phyloP scores from a whole-genome alignment of 176 grass and related monocot species.

The Elymus sibiricus region DNA sequence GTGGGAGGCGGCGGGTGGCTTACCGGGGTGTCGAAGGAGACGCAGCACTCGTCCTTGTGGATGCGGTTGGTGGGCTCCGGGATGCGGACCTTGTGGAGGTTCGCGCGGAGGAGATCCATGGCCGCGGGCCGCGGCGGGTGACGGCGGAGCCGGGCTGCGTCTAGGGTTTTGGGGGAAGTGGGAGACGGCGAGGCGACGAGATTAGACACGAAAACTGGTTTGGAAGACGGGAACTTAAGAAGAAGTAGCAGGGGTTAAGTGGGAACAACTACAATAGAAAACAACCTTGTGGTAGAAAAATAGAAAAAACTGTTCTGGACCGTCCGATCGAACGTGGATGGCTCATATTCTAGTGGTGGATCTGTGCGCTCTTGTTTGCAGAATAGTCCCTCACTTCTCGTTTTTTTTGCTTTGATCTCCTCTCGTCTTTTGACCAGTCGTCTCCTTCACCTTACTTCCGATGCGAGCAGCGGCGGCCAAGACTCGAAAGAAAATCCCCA shows the following conservation, averaged over 20 bases:
- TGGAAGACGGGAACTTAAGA: background rate
- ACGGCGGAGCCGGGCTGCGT: background rate
- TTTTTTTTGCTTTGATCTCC: no score
- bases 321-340: no score
- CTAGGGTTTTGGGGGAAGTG: conserved; percentile 37
- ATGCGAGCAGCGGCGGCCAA: no score
- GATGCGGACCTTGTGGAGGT: conserved; percentile 90
- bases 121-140: conserved; percentile 18
- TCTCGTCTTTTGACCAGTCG: no score
- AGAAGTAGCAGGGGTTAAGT: background rate
- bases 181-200: conserved; percentile 5
- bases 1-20: background rate
- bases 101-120: conserved; percentile 89
- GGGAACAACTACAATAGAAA: no score
- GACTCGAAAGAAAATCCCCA: no score
- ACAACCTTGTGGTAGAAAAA: no score
- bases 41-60: conserved; percentile 96
- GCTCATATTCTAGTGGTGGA: no score
- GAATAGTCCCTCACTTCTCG: no score
- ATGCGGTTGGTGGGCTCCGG: conserved; percentile 87
- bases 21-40: conserved; percentile 94
- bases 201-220: background rate
- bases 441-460: no score
- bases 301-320: no score
- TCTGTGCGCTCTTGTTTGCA: no score